A percentile compares a stretch with the other conserved stretches of the same genome.
phyloP scores from a whole-genome alignment of 352 stramenopile genomes.

The Aphanomyces euteiches region DNA sequence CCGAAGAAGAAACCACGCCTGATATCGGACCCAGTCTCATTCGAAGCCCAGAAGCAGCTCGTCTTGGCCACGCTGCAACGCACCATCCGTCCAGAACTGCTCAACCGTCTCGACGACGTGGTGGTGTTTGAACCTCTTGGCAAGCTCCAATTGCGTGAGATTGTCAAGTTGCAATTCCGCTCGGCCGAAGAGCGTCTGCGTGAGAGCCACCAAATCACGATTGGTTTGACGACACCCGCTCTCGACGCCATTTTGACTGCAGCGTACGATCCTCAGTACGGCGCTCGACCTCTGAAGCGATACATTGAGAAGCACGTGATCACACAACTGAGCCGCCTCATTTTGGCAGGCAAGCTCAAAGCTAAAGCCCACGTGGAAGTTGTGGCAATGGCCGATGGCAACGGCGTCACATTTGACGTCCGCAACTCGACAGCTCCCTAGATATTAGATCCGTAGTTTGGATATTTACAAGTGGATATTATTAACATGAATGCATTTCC shows the following conservation, averaged over 20 bases:
- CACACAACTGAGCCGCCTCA: constrained; percentile 79
- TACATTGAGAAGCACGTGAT: constrained; percentile 95
- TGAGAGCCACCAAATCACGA: constrained; percentile 58
- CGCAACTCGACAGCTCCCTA: neutral
- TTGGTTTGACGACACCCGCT: constrained; percentile 70
- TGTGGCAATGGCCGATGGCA: constrained; percentile 21
- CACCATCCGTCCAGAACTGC: constrained; percentile 92
- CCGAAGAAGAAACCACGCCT: constrained; percentile 61
- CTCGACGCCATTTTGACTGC: constrained; percentile 89
- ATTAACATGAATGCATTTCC: too few species aligned
- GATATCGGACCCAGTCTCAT: constrained; percentile 31
- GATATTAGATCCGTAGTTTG: too few species aligned
- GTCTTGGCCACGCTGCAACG: constrained; percentile 86
- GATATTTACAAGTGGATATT: too few species aligned
- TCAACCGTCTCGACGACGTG: constrained; percentile 96
- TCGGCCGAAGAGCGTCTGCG: constrained; percentile 72
- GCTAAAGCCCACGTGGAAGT: constrained; percentile 69
- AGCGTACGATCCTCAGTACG: constrained; percentile 92
- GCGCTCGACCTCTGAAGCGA: constrained; percentile 91
- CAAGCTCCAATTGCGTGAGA: constrained; percentile 83
- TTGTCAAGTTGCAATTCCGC: constrained; percentile 92
- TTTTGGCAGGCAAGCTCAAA: constrained; percentile 51
- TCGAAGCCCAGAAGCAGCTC: constrained; percentile 55
- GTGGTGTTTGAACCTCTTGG: constrained; percentile 95
- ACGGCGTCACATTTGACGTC: constrained; percentile 10